Evolutionary conservation across 2,329 filamentous ascomycete genomes (phyloP), one percentile per base, ranked within the genome.

Genomic region (Pestalotiopsis sp.): DNA sequence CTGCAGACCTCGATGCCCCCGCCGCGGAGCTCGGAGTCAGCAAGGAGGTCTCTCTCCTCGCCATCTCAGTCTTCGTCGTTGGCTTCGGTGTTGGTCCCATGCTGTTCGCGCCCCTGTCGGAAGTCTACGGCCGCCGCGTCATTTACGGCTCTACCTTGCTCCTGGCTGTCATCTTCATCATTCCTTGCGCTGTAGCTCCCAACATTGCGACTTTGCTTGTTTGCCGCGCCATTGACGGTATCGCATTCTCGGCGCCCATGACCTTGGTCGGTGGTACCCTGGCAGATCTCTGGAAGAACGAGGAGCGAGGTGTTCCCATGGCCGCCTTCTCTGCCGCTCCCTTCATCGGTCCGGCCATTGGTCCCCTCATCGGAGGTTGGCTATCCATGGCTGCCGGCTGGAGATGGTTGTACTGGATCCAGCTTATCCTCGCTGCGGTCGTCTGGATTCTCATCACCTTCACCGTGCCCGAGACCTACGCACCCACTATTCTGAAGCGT

Each of bases 401-500:
- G 93, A 84, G 93, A 72, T 96, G 93, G 92, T 84, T 96, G 0
- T 96, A 96, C 82, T 95, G 92, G 91, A 88, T 97, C 73, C 93
- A 95, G 76, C 83, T 96, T 12, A 97, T 97, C 75, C 77, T 96
- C 13, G 84, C 92, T 31, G 90, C 85, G 14, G 77, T 91, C 63
- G 87, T 91, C 73, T 96, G 92, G 89, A 70, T 92, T 20, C 78
- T 95, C 70, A 94, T 96, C 79, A 91, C 91, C 38, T 95, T 97
- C 80, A 96, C 93, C n/a, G 91, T 97, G 0, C 93, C 93, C 1
- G 94, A 97, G 80, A 97, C 94, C 0, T 97, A 96, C 78, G 91
- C 93, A 0, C 93, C 94, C 0, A 92, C 89, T 0, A 90, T 97
- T 64, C 87, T 98, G 17, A 87, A 88, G 66, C 82, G 82, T 38